A percentile compares a stretch with the other conserved stretches of the same genome.
phyloP scores from a whole-genome alignment of 1,284 basidiomycete species.

The Sphaerobolus stellatus region DNA sequence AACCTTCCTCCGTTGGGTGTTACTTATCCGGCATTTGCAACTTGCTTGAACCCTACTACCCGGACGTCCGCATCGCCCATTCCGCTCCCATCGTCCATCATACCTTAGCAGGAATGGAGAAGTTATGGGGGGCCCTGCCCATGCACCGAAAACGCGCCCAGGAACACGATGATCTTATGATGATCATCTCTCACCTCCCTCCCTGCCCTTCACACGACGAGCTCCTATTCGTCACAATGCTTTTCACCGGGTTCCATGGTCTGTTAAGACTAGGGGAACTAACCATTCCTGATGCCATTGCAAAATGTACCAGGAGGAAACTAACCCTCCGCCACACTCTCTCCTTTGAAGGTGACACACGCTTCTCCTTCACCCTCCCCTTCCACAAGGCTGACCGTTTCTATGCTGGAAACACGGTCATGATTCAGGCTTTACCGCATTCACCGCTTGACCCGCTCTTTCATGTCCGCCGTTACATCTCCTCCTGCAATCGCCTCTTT shows the following conservation, averaged over 20 bases:
- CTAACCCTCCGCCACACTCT: constrained; percentile 15
- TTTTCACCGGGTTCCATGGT: constrained; percentile 23
- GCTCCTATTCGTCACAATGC: constrained; percentile 24
- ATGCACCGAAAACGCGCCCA: constrained; percentile 15
- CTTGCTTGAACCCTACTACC: constrained; percentile 25
- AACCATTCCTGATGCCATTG: constrained; percentile 17
- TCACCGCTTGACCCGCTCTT: no score
- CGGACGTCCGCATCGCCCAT: constrained; percentile 13
- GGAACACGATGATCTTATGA: constrained; percentile 19
- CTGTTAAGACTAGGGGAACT: constrained; percentile 33
- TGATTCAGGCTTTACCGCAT: constrained; percentile 13
- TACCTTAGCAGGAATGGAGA: constrained; percentile 23
- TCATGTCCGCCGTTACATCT: neutral
- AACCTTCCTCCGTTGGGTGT: constrained; percentile 19
- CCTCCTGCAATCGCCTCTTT: constrained; percentile 13
- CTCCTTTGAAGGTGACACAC: neutral
- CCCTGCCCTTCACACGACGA: constrained; percentile 16
- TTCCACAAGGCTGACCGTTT: constrained; percentile 33
- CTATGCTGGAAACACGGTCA: constrained; percentile 26
- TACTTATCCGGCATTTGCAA: constrained; percentile 32
- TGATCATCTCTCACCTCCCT: neutral
- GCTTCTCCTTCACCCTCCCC: constrained; percentile 29
- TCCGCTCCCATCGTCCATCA: constrained; percentile 17
- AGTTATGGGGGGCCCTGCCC: neutral
- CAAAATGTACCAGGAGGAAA: constrained; percentile 17